Evolutionary conservation across 2,329 filamentous ascomycete genomes (phyloP).

Genomic region (Aspergillus calidoustus): DNA sequence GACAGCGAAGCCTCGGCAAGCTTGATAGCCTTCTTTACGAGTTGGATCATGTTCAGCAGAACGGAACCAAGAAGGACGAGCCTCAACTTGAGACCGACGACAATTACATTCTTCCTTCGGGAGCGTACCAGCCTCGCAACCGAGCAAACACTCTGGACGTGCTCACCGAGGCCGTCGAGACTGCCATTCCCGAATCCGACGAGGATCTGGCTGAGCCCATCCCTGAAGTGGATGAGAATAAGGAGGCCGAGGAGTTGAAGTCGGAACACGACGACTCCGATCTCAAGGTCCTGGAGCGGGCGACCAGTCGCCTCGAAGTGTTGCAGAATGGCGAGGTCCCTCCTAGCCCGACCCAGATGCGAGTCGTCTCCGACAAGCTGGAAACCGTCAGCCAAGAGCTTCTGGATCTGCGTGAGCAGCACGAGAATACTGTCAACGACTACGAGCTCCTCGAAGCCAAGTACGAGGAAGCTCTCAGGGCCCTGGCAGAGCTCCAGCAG

Average conservation of each 20-base stretch:
- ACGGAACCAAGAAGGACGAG: slow-evolving; percentile 45
- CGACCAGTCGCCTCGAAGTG: slow-evolving; percentile 33
- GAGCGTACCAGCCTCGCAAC: slow-evolving; percentile 32
- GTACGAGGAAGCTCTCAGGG: slow-evolving; percentile 85
- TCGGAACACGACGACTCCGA: slow-evolving; percentile 36
- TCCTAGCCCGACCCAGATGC: slow-evolving; percentile 76
- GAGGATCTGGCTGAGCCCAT: slow-evolving; percentile 44
- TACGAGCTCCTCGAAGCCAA: slow-evolving; percentile 82
- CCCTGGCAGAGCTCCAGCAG: slow-evolving; percentile 77
- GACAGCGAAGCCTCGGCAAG: slow-evolving; percentile 92
- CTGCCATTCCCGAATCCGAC: slow-evolving; percentile 51
- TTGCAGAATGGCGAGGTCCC: slow-evolving; percentile 36
- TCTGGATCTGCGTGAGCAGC: slow-evolving; percentile 85
- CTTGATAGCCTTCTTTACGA: slow-evolving; percentile 91
- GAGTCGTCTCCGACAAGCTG: slow-evolving; percentile 88
- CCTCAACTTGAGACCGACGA: slow-evolving; percentile 22
- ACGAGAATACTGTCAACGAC: slow-evolving; percentile 81
- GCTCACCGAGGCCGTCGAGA: slow-evolving; percentile 50
- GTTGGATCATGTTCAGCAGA: slow-evolving; percentile 73
- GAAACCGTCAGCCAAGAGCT: slow-evolving; percentile 91
- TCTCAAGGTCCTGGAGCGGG: slow-evolving; percentile 42
- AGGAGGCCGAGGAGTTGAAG: slow-evolving; percentile 23
- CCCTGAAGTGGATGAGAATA: slow-evolving; percentile 33
- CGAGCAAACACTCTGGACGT: slow-evolving; percentile 46
- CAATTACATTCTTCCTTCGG: slow-evolving; percentile 19